Evolutionary conservation across 2,329 filamentous ascomycete genomes (phyloP).

Genomic region (Ceratocystis huliohia): DNA sequence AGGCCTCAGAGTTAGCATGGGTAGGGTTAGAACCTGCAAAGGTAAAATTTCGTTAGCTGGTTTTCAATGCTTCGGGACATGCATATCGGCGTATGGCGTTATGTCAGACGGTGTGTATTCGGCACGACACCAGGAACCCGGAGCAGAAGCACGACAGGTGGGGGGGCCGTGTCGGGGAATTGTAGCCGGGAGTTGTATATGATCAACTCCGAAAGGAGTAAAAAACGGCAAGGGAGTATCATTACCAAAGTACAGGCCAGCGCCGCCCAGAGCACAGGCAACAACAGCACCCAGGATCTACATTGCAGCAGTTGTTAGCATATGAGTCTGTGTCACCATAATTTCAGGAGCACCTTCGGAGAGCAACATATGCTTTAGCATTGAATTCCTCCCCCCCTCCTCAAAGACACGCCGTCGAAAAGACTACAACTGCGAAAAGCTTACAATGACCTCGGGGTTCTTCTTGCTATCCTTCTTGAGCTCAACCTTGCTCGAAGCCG

Average conservation of each 20-base stretch:
- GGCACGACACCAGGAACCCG: background rate
- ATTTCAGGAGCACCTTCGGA: background rate
- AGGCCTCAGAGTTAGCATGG: constrained; percentile 64
- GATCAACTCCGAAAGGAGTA: background rate
- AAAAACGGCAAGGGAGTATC: background rate
- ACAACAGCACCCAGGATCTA: constrained; percentile 88
- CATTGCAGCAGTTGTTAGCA: constrained; percentile 16
- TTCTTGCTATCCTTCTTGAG: constrained; percentile 48
- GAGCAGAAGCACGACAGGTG: background rate
- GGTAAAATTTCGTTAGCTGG: background rate
- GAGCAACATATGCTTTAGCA: background rate
- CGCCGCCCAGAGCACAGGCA: constrained; percentile 74
- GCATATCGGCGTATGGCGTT: background rate
- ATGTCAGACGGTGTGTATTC: background rate
- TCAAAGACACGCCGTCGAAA: background rate
- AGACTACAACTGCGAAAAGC: background rate
- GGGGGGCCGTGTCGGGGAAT: background rate
- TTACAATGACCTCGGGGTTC: constrained; percentile 34
- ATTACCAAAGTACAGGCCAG: constrained; percentile 78
- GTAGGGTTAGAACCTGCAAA: constrained; percentile 69
- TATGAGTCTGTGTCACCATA: background rate
- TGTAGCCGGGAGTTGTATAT: background rate
- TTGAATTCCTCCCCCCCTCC: background rate
- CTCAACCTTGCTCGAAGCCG: constrained; percentile 33
- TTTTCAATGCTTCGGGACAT: background rate